A percentile compares a stretch with the other conserved stretches of the same genome.
Conservation (phyloP, 768 basidiomycete genomes). For the Pleurotus cornucopiae region DNA sequence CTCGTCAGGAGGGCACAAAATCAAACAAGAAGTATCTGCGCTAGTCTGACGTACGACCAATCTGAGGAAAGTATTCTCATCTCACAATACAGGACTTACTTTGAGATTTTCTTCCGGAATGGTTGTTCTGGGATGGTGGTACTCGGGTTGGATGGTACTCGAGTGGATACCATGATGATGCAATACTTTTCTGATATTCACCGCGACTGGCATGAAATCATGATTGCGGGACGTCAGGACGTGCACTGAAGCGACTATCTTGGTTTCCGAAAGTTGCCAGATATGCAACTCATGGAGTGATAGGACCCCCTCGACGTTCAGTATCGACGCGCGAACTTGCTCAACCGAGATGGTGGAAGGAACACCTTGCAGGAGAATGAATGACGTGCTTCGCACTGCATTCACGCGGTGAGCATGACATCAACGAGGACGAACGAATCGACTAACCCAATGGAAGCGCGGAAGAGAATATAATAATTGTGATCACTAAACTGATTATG, state of each 20-base stretch:
- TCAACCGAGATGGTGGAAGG: conserved; percentile 87
- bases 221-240: conserved; percentile 76
- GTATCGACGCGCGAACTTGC: conserved; percentile 79
- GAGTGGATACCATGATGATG: conserved; percentile 94
- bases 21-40: conserved; percentile 59
- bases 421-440: background rate
- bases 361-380: conserved; percentile 93
- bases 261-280: conserved; percentile 95
- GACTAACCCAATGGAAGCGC: conserved; percentile 81
- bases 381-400: conserved; percentile 83
- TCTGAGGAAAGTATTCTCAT: background rate
- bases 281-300: conserved; percentile 93
- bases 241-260: conserved; percentile 94
- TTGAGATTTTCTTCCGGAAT: conserved; percentile 45
- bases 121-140: conserved; percentile 34
- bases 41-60: conserved; percentile 32
- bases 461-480: conserved; percentile 93
- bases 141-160: conserved; percentile 92
- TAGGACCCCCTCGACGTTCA: conserved; percentile 77
- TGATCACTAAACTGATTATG: conserved; percentile 88
- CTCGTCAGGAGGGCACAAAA: conserved; percentile 66
- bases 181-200: conserved; percentile 76
- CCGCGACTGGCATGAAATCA: conserved; percentile 91
- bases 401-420: background rate
- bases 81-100: conserved; percentile 27